Evolutionary conservation across 108 stramenopile genomes (phyloP), one percentile per base, ranked within the genome.

Genomic region (Mediolabrus comicus): DNA sequence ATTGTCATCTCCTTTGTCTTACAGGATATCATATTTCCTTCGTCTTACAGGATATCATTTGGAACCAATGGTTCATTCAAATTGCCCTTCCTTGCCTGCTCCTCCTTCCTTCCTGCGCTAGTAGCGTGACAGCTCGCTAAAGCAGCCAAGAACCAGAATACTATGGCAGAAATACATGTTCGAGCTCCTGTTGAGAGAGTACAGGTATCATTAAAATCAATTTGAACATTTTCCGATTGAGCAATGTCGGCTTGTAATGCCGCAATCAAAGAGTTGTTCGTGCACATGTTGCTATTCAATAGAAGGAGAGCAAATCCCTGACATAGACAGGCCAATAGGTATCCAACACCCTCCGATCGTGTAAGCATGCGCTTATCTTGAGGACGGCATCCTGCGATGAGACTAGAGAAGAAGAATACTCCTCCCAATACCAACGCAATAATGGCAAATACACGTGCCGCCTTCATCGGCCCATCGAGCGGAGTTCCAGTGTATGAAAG

Each of bases 391-490:
- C 71, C 63, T 12, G 67, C 59, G 1, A 79, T 49, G n/a, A 74
- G 41, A 3, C 55, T 36, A 53, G 53, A 70, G 43, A 76, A 71
- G 12, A 65, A 36, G 17, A 67, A 49, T 10, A 59, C 30, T 27
- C 74, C 73, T 22, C 82, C 82, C 24, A 83, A 53, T 12, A 80
- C 67, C 41, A 78, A 25, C 0, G 79, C 54, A 41, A 83, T 71
- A 29, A 74, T 67, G 52, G 49, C 29, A 49, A 83, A 83, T 14
- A 31, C 1, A 13, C 55, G 55, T 31, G 55, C 55, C 5, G 55
- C 13, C 14, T 28, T 56, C 55, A 28, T 32, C n/a, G 27, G 5
- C 4, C 14, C 12, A 22, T 56, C 55, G 31, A 56, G 17, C 4
- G 41, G 4, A 17, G 16, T 43, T n/a, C 16, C n/a, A 17, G 16